Conservation (phyloP, 1,284 basidiomycete species). For the Ganoderma resinaceum region DNA sequence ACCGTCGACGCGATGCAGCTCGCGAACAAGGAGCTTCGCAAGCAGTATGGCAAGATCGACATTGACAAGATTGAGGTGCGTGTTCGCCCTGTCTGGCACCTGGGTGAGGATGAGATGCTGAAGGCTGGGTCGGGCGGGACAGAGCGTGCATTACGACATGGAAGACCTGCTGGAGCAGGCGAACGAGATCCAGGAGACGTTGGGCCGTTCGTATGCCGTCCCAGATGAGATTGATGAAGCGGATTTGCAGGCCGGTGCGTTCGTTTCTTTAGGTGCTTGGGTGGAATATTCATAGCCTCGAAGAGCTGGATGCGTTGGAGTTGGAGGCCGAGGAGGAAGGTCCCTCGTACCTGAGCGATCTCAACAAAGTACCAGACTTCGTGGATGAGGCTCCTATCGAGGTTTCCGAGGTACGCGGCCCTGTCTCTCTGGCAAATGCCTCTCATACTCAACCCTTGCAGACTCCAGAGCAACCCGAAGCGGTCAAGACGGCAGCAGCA, state of each 20-base stretch:
- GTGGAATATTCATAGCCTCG: slow-evolving; percentile 12
- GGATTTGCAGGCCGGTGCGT: slow-evolving; percentile 92
- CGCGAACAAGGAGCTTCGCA: slow-evolving; percentile 98
- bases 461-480: slow-evolving; percentile 38
- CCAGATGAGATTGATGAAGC: slow-evolving; percentile 99
- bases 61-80: slow-evolving; percentile 97
- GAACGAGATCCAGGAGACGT: slow-evolving; percentile 96
- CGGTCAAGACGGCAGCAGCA: slow-evolving; percentile 38
- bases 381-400: slow-evolving; percentile 86
- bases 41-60: slow-evolving; percentile 97
- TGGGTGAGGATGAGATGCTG: neutral
- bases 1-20: slow-evolving; percentile 97
- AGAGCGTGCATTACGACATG: slow-evolving; percentile 98
- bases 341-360: slow-evolving; percentile 84
- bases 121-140: neutral
- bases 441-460: neutral
- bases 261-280: neutral
- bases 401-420: slow-evolving; percentile 54
- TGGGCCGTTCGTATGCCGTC: slow-evolving; percentile 94
- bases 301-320: slow-evolving; percentile 90
- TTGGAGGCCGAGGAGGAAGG: slow-evolving; percentile 91
- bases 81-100: neutral
- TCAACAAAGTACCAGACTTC: slow-evolving; percentile 90
- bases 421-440: neutral
- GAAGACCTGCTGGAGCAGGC: slow-evolving; percentile 97